Evolutionary conservation across 2,329 filamentous ascomycete genomes (phyloP).

Genomic region (Emergomyces africanus): DNA sequence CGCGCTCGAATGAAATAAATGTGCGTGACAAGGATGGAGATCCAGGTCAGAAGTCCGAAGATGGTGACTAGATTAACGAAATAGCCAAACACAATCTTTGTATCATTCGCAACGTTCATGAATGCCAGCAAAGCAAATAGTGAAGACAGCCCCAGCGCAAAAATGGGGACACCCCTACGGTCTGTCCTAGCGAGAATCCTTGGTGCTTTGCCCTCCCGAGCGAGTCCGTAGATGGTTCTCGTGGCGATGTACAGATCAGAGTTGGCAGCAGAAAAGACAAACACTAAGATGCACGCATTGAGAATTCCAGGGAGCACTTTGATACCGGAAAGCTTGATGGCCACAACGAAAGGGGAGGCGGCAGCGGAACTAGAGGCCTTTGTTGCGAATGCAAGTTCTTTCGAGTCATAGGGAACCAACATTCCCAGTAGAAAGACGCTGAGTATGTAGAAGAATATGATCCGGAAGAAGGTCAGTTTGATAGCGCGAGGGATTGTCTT

Average conservation of each 20-base stretch:
- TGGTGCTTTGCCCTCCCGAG: conserved; percentile 59
- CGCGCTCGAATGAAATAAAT: conserved; percentile 35
- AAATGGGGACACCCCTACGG: conserved; percentile 36
- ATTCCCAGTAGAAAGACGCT: conserved; percentile 47
- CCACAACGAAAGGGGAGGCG: conserved; percentile 56
- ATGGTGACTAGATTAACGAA: conserved; percentile 34
- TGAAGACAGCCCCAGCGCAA: conserved; percentile 29
- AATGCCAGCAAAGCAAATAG: conserved; percentile 33
- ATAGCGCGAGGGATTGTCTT: conserved; percentile 43
- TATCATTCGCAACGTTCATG: conserved; percentile 28
- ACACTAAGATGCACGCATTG: conserved; percentile 63
- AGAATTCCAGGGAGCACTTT: conserved; percentile 56
- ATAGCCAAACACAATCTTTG: conserved; percentile 33
- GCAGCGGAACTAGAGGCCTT: conserved; percentile 51
- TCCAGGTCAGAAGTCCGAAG: conserved; percentile 35
- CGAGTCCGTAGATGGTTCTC: conserved; percentile 66
- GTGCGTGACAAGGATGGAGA: conserved; percentile 34
- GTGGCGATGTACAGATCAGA: conserved; percentile 51
- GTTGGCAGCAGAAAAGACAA: conserved; percentile 57
- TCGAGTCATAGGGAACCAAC: conserved; percentile 51
- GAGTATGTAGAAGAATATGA: conserved; percentile 46
- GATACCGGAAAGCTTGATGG: conserved; percentile 54
- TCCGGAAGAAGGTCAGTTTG: conserved; percentile 41
- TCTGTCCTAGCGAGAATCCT: conserved; percentile 59
- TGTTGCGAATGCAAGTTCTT: conserved; percentile 37